A percentile compares a stretch with the other conserved stretches of the same genome.
Evolutionary conservation across 441 rosid genomes (phyloP).

Genomic region (Aleurites moluccanus): DNA sequence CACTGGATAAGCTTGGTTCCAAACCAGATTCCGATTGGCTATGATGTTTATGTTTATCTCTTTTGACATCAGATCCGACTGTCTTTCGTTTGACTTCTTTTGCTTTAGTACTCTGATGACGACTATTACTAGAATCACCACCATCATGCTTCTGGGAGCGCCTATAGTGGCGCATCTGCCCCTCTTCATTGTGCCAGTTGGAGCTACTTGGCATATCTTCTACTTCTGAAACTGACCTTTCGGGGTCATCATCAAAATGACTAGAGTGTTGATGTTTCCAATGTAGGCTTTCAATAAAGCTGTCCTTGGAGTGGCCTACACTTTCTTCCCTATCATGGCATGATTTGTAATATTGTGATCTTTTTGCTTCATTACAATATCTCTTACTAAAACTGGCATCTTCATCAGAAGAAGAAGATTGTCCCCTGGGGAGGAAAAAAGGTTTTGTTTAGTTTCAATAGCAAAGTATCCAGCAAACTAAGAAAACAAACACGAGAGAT

Average conservation of each 20-base stretch:
- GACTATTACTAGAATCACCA: constrained; percentile 36
- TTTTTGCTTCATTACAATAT: constrained; percentile 29
- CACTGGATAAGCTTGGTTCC: constrained; percentile 7
- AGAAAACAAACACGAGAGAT: not conserved
- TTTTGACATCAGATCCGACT: constrained; percentile 22
- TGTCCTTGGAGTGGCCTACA: constrained; percentile 30
- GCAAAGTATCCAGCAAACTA: not conserved
- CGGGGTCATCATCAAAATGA: constrained; percentile 22
- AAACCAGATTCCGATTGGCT: constrained; percentile 21
- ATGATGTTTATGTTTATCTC: constrained; percentile 27
- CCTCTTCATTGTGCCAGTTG: constrained; percentile 28
- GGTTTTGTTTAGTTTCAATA: constrained; percentile 11
- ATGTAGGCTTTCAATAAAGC: constrained; percentile 27
- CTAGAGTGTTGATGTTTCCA: constrained; percentile 16
- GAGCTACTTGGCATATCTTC: constrained; percentile 40
- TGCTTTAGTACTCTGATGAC: constrained; percentile 24
- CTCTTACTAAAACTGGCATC: constrained; percentile 1
- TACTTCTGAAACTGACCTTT: constrained; percentile 42
- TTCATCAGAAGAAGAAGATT: constrained; percentile 15
- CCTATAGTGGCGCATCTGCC: constrained; percentile 26
- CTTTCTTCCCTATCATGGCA: constrained; percentile 24
- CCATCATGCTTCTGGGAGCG: constrained; percentile 28
- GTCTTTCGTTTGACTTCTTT: constrained; percentile 32
- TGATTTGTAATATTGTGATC: constrained; percentile 16
- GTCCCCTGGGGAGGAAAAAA: constrained; percentile 28